These are phyloP conservation scores for Colletotrichum sidae DNA, from an alignment of 2,329 filamentous ascomycete genomes.

Conservation along the genomic window DNA sequence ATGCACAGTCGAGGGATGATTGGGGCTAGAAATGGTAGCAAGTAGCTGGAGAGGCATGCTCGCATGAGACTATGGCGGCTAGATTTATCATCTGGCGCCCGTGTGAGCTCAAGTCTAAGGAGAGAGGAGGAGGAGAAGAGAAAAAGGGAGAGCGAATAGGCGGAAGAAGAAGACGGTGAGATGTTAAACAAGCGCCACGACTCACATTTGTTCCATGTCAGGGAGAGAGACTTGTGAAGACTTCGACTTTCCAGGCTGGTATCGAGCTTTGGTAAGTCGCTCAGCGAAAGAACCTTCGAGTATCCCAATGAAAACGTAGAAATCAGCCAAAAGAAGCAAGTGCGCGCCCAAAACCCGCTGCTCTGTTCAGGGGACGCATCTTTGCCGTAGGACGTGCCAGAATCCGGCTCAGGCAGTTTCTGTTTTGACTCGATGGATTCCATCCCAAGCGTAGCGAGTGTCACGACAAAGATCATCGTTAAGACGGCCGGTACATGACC, in stretches of 20 bases:
- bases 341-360: slow-evolving; percentile 30
- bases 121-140: no score
- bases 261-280: slow-evolving; percentile 19
- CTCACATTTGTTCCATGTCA: slow-evolving; percentile 39
- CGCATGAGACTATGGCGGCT: slow-evolving; percentile 33
- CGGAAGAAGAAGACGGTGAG: no score
- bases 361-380: neutral
- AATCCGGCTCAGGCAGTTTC: neutral
- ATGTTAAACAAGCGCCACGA: no score
- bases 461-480: neutral
- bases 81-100: slow-evolving; percentile 36
- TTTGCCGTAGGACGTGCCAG: neutral
- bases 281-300: slow-evolving; percentile 16
- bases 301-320: slow-evolving; percentile 16
- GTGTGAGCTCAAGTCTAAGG: no score
- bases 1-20: slow-evolving; percentile 43
- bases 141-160: no score
- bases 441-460: neutral
- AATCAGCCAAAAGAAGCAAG: slow-evolving; percentile 30
- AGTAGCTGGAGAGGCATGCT: slow-evolving; percentile 37
- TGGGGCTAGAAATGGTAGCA: slow-evolving; percentile 36
- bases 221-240: slow-evolving; percentile 1
- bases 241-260: neutral
- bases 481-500: neutral
- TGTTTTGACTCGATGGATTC: slow-evolving; percentile 17